phyloP scores from a whole-genome alignment of 2,329 filamentous ascomycete species.

The Aspergillus niger region DNA sequence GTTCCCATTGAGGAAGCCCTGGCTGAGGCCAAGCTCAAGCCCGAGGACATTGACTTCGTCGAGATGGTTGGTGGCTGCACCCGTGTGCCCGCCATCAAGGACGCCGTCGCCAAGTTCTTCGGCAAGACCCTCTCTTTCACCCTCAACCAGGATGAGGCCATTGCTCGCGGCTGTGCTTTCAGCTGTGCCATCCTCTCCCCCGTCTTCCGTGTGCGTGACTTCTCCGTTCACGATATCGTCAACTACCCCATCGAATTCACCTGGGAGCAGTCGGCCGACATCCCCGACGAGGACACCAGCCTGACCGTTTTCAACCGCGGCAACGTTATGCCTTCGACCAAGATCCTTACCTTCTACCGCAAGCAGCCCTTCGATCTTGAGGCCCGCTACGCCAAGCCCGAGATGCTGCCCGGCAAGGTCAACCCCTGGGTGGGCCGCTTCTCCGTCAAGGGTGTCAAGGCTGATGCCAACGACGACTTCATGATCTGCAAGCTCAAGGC shows the following conservation, averaged over 20 bases:
- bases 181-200: constrained; percentile 96
- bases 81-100: constrained; percentile 90
- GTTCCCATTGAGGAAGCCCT: constrained; percentile 85
- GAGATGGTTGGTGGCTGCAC: constrained; percentile 95
- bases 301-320: constrained; percentile 97
- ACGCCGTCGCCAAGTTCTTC: constrained; percentile 86
- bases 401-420: constrained; percentile 81
- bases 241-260: constrained; percentile 98
- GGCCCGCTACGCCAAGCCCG: constrained; percentile 87
- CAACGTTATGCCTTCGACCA: constrained; percentile 95
- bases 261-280: constrained; percentile 98
- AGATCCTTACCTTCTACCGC: constrained; percentile 98
- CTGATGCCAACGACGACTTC: constrained; percentile 90
- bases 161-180: constrained; percentile 94
- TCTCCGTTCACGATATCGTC: constrained; percentile 95
- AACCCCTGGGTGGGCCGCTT: constrained; percentile 97
- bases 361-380: constrained; percentile 97
- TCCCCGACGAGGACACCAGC: constrained; percentile 96
- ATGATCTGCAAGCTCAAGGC: constrained; percentile 99
- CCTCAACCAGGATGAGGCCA: constrained; percentile 95
- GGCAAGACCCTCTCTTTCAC: constrained; percentile 92
- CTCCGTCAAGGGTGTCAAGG: constrained; percentile 96
- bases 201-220: constrained; percentile 97
- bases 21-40: constrained; percentile 85
- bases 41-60: constrained; percentile 88